Evolutionary conservation across 1,284 basidiomycete genomes (phyloP).

Genomic region (Ustilago loliicola): DNA sequence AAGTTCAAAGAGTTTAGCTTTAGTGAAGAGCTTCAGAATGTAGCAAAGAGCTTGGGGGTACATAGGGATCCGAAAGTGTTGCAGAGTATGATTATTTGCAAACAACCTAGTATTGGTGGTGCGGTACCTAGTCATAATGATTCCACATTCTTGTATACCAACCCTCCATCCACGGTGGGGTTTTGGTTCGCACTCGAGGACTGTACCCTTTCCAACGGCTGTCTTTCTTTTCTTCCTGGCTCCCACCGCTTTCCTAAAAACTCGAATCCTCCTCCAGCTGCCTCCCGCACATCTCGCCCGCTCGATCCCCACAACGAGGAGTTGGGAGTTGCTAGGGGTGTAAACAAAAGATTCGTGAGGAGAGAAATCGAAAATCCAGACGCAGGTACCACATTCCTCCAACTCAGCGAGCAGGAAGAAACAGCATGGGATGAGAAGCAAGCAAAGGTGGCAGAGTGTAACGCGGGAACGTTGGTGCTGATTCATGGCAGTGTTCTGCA

Average conservation of each 20-base stretch:
- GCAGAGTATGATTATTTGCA: slow-evolving; percentile 85
- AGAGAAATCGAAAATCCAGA: slow-evolving; percentile 26
- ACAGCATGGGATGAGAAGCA: slow-evolving; percentile 33
- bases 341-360: slow-evolving; percentile 62
- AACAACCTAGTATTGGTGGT: slow-evolving; percentile 68
- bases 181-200: slow-evolving; percentile 95
- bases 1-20: slow-evolving; percentile 74
- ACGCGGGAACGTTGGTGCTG: slow-evolving; percentile 59
- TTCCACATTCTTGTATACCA: slow-evolving; percentile 80
- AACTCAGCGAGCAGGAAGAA: slow-evolving; percentile 46
- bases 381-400: slow-evolving; percentile 50
- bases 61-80: slow-evolving; percentile 75
- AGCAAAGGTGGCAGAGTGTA: slow-evolving; percentile 52
- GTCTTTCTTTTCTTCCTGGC: slow-evolving; percentile 58
- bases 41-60: slow-evolving; percentile 46
- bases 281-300: background rate
- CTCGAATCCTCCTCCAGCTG: background rate
- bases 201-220: slow-evolving; percentile 59
- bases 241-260: slow-evolving; percentile 46
- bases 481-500: slow-evolving; percentile 65
- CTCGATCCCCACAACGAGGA: slow-evolving; percentile 11
- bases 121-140: slow-evolving; percentile 73
- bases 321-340: slow-evolving; percentile 46
- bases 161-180: slow-evolving; percentile 89
- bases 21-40: slow-evolving; percentile 37